Conservation (phyloP, 495 filamentous ascomycete genomes). For the Aspergillus indologenus region DNA sequence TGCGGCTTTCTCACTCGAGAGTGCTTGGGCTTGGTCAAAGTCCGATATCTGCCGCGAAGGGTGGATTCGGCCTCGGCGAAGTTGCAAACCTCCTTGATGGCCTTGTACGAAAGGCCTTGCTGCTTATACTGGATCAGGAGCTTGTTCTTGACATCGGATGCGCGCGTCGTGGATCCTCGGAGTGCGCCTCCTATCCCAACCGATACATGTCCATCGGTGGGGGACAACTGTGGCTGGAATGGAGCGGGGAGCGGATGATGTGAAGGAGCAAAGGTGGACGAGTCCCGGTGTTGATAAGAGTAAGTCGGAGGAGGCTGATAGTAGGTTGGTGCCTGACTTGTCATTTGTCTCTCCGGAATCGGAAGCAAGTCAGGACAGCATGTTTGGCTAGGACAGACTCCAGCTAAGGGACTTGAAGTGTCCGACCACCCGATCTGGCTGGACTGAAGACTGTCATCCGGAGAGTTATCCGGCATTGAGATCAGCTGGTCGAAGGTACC, state of each 20-base stretch:
- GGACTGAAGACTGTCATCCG: neutral
- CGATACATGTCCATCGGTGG: neutral
- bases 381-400: neutral
- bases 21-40: conserved; percentile 71
- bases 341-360: neutral
- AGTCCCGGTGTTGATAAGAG: neutral
- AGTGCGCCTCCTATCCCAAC: neutral
- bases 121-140: conserved; percentile 63
- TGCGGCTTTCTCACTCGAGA: conserved; percentile 73
- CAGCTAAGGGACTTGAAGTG: neutral
- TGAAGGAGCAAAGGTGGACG: neutral
- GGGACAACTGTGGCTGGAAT: neutral
- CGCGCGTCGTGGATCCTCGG: conserved; percentile 7
- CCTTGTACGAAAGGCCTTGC: conserved; percentile 72
- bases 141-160: conserved; percentile 49
- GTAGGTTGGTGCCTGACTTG: neutral
- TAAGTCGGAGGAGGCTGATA: neutral
- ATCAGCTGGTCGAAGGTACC: neutral
- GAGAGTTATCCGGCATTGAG: neutral
- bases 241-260: neutral
- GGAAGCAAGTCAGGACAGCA: neutral
- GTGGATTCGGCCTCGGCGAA: conserved; percentile 85
- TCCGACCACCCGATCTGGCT: neutral
- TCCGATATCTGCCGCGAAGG: conserved; percentile 74
- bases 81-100: conserved; percentile 64